A percentile compares a stretch with the other conserved stretches of the same genome.
phyloP scores from a whole-genome alignment of 352 stramenopile species.

The Globisporangium cederbergense region DNA sequence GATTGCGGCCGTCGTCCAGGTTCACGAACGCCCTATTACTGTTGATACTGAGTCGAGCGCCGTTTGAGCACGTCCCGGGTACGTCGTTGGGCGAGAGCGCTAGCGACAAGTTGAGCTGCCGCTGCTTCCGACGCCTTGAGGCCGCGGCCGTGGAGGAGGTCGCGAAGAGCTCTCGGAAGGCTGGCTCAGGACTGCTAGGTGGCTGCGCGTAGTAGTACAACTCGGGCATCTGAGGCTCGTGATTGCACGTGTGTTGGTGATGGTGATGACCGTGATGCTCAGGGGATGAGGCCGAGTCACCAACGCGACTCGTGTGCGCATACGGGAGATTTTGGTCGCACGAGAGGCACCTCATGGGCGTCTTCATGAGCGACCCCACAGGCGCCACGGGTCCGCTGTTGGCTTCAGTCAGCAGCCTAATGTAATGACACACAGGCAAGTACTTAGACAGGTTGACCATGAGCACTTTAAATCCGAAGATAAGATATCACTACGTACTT shows the following conservation, averaged over 20 bases:
- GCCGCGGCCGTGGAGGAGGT: constrained; percentile 8
- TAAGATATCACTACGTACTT: constrained; percentile 13
- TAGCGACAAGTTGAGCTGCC: background rate
- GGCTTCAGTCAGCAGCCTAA: constrained; percentile 27
- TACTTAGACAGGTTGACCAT: background rate
- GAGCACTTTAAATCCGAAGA: background rate
- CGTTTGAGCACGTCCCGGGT: constrained; percentile 6
- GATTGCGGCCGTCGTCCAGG: constrained; percentile 54
- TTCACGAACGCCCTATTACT: constrained; percentile 30
- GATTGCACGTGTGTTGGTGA: background rate
- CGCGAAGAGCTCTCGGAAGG: constrained; percentile 16
- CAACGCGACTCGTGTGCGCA: constrained; percentile 1
- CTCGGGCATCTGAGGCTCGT: background rate
- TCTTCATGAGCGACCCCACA: constrained; percentile 43
- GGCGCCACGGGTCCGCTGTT: constrained; percentile 16
- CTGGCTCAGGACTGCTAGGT: background rate
- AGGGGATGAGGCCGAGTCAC: constrained; percentile 3
- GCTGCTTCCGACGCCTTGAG: constrained; percentile 17
- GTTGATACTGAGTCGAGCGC: constrained; percentile 2
- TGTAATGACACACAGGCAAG: background rate
- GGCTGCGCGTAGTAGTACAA: background rate
- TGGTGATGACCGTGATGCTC: constrained; percentile 8
- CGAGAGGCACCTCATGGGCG: constrained; percentile 52
- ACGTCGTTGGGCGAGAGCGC: constrained; percentile 11
- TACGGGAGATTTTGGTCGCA: constrained; percentile 53